phyloP scores from a whole-genome alignment of 2,329 filamentous ascomycete species.

The Pezicula carpinea region DNA sequence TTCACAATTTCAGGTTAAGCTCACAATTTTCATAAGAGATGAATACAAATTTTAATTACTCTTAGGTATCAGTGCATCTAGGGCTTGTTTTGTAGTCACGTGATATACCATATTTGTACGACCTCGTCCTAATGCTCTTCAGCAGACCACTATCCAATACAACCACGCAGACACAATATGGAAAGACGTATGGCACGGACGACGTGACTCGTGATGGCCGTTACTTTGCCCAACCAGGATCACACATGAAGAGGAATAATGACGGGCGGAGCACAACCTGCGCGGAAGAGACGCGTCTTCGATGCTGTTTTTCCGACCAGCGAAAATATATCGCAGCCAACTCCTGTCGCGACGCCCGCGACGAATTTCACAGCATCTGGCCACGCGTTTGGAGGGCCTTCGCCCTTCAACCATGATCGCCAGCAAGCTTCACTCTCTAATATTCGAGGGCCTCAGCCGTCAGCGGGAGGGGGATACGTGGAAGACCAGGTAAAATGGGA shows the following conservation, averaged over 20 bases:
- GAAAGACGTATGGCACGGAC: too few relatives aligned
- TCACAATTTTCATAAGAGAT: too few relatives aligned
- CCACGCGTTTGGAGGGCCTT: slow-evolving; percentile 20
- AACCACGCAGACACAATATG: too few relatives aligned
- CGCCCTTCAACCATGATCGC: slow-evolving; percentile 1
- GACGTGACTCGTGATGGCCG: too few relatives aligned
- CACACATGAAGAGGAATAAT: too few relatives aligned
- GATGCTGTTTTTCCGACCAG: slow-evolving; percentile 24
- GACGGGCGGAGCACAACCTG: slow-evolving; percentile 1
- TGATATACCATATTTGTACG: background rate
- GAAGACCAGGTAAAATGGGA: slow-evolving; percentile 50
- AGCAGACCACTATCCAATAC: too few relatives aligned
- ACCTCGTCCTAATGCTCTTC: too few relatives aligned
- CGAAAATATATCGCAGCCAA: slow-evolving; percentile 23
- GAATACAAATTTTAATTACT: too few relatives aligned
- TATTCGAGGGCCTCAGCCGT: background rate
- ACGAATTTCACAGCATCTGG: slow-evolving; percentile 18
- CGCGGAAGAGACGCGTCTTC: slow-evolving; percentile 25
- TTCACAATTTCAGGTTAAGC: too few relatives aligned
- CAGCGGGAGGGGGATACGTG: slow-evolving; percentile 9
- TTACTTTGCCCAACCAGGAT: too few relatives aligned
- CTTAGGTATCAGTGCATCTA: too few relatives aligned
- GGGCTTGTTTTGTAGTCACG: background rate
- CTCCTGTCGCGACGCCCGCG: slow-evolving; percentile 22
- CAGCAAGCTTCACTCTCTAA: too few relatives aligned